Evolutionary conservation across 192 early-diverging fungal species (phyloP).

Genomic region (Ramicandelaber brevisporus): DNA sequence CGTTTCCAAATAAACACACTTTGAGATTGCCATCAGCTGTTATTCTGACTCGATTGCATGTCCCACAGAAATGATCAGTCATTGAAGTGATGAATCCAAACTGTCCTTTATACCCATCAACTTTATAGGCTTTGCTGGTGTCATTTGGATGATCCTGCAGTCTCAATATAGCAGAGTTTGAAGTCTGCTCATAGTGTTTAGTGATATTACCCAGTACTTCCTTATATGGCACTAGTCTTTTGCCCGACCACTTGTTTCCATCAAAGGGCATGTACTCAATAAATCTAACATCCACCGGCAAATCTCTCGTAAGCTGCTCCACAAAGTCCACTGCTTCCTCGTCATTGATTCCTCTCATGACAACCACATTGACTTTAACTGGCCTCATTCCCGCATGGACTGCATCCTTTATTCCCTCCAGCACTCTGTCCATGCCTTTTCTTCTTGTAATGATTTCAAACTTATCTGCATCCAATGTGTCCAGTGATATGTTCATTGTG

Average conservation of each 20-base stretch:
- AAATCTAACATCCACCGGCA: conserved; percentile 57
- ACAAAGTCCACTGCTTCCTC: conserved; percentile 63
- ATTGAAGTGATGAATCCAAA: conserved; percentile 96
- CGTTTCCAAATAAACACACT: conserved; percentile 79
- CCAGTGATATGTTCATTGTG: conserved; percentile 71
- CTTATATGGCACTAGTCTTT: conserved; percentile 64
- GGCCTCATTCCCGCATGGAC: conserved; percentile 28
- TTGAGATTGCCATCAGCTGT: conserved; percentile 90
- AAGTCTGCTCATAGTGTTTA: conserved; percentile 20
- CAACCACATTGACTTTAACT: conserved; percentile 86
- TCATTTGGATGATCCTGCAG: conserved; percentile 52
- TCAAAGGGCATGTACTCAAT: conserved; percentile 99
- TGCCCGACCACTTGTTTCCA: conserved; percentile 71
- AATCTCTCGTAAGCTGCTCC: conserved; percentile 51
- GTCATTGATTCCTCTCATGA: conserved; percentile 71
- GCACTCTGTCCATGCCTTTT: conserved; percentile 50
- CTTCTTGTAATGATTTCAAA: conserved; percentile 80
- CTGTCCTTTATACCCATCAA: conserved; percentile 59
- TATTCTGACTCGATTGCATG: conserved; percentile 80
- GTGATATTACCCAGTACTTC: conserved; percentile 38
- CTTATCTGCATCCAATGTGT: conserved; percentile 63
- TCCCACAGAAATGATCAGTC: conserved; percentile 90
- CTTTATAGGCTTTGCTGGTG: conserved; percentile 40
- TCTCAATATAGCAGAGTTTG: no score
- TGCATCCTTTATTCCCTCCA: conserved; percentile 49